Base-by-base conservation (phyloP, 2,329 filamentous ascomycete genomes). In the Claviceps africana region DNA sequence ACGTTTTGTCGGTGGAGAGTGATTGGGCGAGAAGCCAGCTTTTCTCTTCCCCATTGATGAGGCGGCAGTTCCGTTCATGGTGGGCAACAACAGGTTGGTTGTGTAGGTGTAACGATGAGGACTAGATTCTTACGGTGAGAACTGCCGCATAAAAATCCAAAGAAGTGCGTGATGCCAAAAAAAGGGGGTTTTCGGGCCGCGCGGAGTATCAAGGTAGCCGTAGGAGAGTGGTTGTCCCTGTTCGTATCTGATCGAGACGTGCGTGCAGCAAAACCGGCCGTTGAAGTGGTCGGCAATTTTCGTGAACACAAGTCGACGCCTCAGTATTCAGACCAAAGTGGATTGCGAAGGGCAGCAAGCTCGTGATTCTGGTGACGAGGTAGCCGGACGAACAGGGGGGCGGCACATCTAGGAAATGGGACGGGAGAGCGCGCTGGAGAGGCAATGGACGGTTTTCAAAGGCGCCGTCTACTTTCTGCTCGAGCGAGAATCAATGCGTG, bases 31-130 rank as follows among this genome's bases (percentile, higher is more conserved):
- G 55, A 69, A 67, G 37, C 72, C 68, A 31, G 72, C 73, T 63
- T 78, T 79, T 61, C 76, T 73, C 69, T 79, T 79, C 55, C 68
- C 66, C 63, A 72, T 70, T 55, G 68, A 63, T 40, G 67, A 66
- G 37, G 65, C 60, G 54, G 63, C 62, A 51, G 66, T 59, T 54
- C 70, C 69, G 58, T 74, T 74, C 73, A 77, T 76, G 54, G 52
- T 60, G 62, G 54, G 48, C 39, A 48, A 33, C n/a, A n/a, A n/a
- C n/a, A n/a, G n/a, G n/a, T n/a, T n/a, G n/a, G n/a, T n/a, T n/a
- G n/a, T n/a, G n/a, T n/a, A n/a, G n/a, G n/a, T n/a, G n/a, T 33
- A 10, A 33, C 13, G 13, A 7, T 37, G 33, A 37, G 17, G 15
- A 17, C 33, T 37, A 15, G 15, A 50, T 40, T 52, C 39, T 21